Conservation (phyloP, 345 rosid genomes). For the Camelina neglecta region DNA sequence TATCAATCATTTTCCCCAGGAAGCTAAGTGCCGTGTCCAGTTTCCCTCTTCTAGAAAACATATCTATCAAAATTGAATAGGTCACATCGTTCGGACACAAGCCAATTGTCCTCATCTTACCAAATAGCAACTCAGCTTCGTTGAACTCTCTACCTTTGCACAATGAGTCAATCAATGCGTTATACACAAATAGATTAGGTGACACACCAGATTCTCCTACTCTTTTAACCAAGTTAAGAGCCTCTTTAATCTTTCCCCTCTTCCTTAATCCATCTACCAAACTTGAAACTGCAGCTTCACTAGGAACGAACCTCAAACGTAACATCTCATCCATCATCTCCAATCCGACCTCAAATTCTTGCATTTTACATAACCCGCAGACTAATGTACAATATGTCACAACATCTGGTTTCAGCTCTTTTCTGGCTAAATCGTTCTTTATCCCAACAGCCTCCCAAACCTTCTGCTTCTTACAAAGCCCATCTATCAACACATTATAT, state of each 20-base stretch:
- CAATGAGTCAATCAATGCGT: slow-evolving; percentile 72
- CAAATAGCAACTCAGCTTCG: slow-evolving; percentile 70
- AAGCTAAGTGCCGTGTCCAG: slow-evolving; percentile 60
- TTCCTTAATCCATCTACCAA: slow-evolving; percentile 77
- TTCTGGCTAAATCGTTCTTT: slow-evolving; percentile 56
- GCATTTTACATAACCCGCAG: slow-evolving; percentile 71
- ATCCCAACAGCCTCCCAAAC: slow-evolving; percentile 69
- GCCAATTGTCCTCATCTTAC: slow-evolving; percentile 57
- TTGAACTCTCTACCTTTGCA: slow-evolving; percentile 64
- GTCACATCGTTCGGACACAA: slow-evolving; percentile 65
- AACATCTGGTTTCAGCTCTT: slow-evolving; percentile 58
- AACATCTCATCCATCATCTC: slow-evolving; percentile 76
- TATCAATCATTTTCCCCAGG: slow-evolving; percentile 59
- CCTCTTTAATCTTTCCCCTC: slow-evolving; percentile 59
- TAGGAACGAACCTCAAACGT: slow-evolving; percentile 59
- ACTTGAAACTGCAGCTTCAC: slow-evolving; percentile 69
- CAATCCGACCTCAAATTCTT: slow-evolving; percentile 59
- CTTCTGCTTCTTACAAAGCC: slow-evolving; percentile 76
- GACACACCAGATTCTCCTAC: slow-evolving; percentile 51
- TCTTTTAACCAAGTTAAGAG: slow-evolving; percentile 61
- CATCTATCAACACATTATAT: slow-evolving; percentile 80
- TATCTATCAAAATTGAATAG: slow-evolving; percentile 75
- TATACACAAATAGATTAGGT: slow-evolving; percentile 77
- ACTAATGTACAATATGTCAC: slow-evolving; percentile 79
- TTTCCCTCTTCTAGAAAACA: slow-evolving; percentile 76